A percentile compares a stretch with the other conserved stretches of the same genome.
These are phyloP conservation scores for Vitis hybrid DNA, from an alignment of 177 flowering plant species.

Conservation along the genomic window DNA sequence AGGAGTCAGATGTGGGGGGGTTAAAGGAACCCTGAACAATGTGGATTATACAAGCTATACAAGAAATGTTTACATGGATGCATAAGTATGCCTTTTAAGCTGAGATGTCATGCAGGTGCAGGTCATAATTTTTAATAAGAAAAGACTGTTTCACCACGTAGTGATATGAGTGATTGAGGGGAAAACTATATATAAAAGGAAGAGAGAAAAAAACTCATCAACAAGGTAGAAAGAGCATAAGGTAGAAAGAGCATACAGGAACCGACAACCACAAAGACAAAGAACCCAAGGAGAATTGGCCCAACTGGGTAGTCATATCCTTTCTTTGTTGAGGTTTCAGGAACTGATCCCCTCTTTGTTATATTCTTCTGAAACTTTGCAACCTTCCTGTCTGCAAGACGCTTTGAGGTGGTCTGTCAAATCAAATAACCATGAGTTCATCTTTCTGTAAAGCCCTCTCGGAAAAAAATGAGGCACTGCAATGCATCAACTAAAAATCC, in stretches of 20 bases:
- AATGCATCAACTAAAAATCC: no score
- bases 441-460: no score
- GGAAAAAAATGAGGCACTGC: no score
- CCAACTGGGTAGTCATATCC: slow-evolving; percentile 38
- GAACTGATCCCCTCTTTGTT: slow-evolving; percentile 30
- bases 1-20: no score
- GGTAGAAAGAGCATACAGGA: slow-evolving; percentile 28
- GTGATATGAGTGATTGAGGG: not conserved
- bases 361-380: slow-evolving; percentile 41
- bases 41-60: no score
- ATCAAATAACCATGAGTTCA: slow-evolving; percentile 1
- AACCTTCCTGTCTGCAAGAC: slow-evolving; percentile 35
- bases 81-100: no score
- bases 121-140: no score
- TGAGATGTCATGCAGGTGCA: no score
- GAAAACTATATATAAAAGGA: not conserved
- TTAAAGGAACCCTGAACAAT: no score
- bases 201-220: not conserved
- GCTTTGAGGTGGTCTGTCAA: slow-evolving; percentile 31
- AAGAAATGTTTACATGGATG: no score
- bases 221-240: slow-evolving; percentile 14
- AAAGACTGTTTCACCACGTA: no score
- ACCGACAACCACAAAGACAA: slow-evolving; percentile 47
- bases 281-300: slow-evolving; percentile 32
- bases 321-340: slow-evolving; percentile 29